Evolutionary conservation across 179 eudicot genomes (phyloP).

Genomic region (Monotropa hypopitys): DNA sequence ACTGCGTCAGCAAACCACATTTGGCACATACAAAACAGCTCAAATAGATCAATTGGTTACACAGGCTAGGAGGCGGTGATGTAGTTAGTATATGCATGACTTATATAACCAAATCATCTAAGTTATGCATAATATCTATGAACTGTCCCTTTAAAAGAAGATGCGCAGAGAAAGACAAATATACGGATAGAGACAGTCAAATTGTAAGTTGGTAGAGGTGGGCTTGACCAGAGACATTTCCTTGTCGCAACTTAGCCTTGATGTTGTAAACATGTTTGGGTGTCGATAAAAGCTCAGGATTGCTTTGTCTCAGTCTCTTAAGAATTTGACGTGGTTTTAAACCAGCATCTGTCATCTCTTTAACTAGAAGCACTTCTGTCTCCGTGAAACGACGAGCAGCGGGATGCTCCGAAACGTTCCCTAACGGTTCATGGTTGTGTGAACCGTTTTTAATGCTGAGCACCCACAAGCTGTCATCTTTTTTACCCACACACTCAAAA

Average conservation of each 20-base stretch:
- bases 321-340: slow-evolving; percentile 66
- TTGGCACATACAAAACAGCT: neutral
- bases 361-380: slow-evolving; percentile 42
- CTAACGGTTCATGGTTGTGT: slow-evolving; percentile 64
- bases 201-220: neutral
- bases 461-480: slow-evolving; percentile 46
- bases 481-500: slow-evolving; percentile 53
- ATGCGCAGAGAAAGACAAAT: neutral
- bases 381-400: slow-evolving; percentile 56
- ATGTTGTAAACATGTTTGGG: slow-evolving; percentile 63
- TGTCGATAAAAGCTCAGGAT: slow-evolving; percentile 62
- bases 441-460: slow-evolving; percentile 44
- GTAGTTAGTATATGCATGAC: neutral
- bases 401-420: slow-evolving; percentile 58
- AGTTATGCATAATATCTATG: neutral
- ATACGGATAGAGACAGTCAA: neutral
- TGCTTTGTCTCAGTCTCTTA: slow-evolving; percentile 46
- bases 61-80: neutral
- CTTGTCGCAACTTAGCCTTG: slow-evolving; percentile 56
- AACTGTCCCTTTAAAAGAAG: neutral
- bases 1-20: neutral
- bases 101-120: neutral
- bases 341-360: slow-evolving; percentile 74
- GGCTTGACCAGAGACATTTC: slow-evolving; percentile 38
- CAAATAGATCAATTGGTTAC: neutral